Evolutionary conservation across 345 rosid species (phyloP), one percentile per base, ranked within the genome.

Genomic region (Aquilaria sinensis): DNA sequence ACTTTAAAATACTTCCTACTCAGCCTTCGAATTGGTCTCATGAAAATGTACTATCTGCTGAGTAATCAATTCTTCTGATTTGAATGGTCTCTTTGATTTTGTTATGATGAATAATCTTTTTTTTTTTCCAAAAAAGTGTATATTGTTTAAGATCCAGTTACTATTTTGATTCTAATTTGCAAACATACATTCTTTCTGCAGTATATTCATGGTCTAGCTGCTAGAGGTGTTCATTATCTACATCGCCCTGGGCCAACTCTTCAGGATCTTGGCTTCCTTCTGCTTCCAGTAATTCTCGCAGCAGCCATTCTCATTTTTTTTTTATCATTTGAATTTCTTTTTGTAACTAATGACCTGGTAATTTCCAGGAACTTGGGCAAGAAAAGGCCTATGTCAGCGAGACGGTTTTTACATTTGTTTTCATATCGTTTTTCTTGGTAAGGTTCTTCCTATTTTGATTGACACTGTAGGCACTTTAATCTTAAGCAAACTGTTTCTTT

Each of bases 311-410:
- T 32, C 12, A 0, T 23, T 56, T 71, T 58, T 45, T 7, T 14
- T 53, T 30, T 54, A 0, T 66, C 31, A 12, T n/a, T 14, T 15
- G 67, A 67, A 57, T 31, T 48, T 51, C 12, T 32, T 34, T 55
- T 62, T 58, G 10, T 67, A 43, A 52, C 62, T 63, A 4, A 60
- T 57, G 43, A 62, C 69, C 12, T 12, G 70, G 12, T 47, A 58
- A 73, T 65, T 67, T 31, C 43, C 52, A 95, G 99, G 99, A 91
- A 76, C 92, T 95, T 53, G 99, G 99, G 63, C 88, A 85, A 78
- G 96, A 89, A 56, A 91, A 81, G 79, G 87, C 89, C 72, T 87
- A 89, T 78, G 81, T 95, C 62, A 95, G 99, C 46, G 98, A 95
- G 77, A 83, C 87, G 2, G 63, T 92, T 31, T 95, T 95, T 85